Evolutionary conservation across 1,284 basidiomycete genomes (phyloP), one percentile per base, ranked within the genome.

Genomic region (Pseudozyma sp.): DNA sequence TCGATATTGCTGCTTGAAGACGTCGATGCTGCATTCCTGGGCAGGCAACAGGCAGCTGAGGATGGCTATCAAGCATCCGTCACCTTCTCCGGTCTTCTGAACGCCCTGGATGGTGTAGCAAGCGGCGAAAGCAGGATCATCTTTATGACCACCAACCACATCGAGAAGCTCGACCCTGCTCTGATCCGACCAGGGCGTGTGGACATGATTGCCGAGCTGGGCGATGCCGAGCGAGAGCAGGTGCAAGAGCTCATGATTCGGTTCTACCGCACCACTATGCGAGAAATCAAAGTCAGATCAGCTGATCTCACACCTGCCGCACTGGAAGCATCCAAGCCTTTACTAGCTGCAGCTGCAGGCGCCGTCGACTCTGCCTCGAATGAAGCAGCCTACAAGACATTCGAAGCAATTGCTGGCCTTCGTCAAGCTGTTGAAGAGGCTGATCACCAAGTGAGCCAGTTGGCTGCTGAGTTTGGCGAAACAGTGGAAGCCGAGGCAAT

Each of bases 61-160:
- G 79, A 82, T 36, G 80, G 81, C 4, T 81, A 81, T 53, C 78
- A 82, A 63, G 76, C 83, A 1, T 92, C 92, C 18, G 92, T 99
- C 25, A 99, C 97, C 0, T 99, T 99, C 86, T 98, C 95, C 4
- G 97, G 97, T 31, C 92, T 99, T 82, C 88, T 99, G 35, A 99
- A 99, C 82, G 95, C 96, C 5, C 89, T 99, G 3, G 97, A 99
- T 84, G 97, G 97, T 18, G 96, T 99, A 14, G 96, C 95, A 2
- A 95, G 93, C 5, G 94, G 95, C 40, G 86, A 86, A 31, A 94
- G 97, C 82, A 91, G 97, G n/a, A 92, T 99, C 82, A 90, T 99
- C 45, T 99, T 99, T 86, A 94, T 99, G 92, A 99, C 96, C 1
- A 99, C 96, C n/a, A 99, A 99, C 86, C 96, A 98, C 81, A 86